phyloP scores from a whole-genome alignment of 495 filamentous ascomycete genomes.

The Tuber aestivum region DNA sequence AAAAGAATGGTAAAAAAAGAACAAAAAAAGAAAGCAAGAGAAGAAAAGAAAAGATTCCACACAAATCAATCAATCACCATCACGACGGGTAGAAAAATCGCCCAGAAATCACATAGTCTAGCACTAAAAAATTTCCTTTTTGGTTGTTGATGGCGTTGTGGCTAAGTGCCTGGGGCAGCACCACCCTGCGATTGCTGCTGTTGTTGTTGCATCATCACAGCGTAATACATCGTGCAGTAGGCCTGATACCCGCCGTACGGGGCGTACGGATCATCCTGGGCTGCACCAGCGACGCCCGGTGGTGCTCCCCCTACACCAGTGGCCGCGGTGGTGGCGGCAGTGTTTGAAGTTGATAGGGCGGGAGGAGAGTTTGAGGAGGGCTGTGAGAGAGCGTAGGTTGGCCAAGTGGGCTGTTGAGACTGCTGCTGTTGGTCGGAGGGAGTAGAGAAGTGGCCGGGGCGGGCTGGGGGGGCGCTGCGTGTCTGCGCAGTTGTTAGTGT shows the following conservation, averaged over 20 bases:
- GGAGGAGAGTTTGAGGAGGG: conserved; percentile 24
- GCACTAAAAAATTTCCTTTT: conserved; percentile 9
- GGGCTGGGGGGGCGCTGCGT: conserved; percentile 31
- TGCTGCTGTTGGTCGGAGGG: conserved; percentile 17
- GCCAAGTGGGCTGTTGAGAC: conserved; percentile 34
- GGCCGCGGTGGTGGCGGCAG: neutral
- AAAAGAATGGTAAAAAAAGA: neutral
- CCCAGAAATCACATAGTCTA: neutral
- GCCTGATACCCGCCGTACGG: conserved; percentile 42
- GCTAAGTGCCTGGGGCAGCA: conserved; percentile 30
- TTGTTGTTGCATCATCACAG: conserved; percentile 41
- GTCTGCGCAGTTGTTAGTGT: conserved; percentile 30
- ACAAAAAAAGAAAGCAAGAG: neutral
- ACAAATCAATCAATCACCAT: conserved; percentile 11
- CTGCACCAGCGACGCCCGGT: conserved; percentile 21
- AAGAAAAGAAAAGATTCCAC: neutral
- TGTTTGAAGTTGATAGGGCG: conserved; percentile 2
- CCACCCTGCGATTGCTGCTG: conserved; percentile 31
- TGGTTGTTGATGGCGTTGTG: neutral
- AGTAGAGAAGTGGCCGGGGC: conserved; percentile 17
- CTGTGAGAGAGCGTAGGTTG: conserved; percentile 31
- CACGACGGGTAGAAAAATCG: conserved; percentile 12
- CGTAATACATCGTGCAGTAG: conserved; percentile 43
- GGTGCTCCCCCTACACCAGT: conserved; percentile 13
- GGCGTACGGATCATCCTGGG: conserved; percentile 38